Evolutionary conservation across 208 protist genomes (phyloP).

Genomic region (Crithidia brevicula): DNA sequence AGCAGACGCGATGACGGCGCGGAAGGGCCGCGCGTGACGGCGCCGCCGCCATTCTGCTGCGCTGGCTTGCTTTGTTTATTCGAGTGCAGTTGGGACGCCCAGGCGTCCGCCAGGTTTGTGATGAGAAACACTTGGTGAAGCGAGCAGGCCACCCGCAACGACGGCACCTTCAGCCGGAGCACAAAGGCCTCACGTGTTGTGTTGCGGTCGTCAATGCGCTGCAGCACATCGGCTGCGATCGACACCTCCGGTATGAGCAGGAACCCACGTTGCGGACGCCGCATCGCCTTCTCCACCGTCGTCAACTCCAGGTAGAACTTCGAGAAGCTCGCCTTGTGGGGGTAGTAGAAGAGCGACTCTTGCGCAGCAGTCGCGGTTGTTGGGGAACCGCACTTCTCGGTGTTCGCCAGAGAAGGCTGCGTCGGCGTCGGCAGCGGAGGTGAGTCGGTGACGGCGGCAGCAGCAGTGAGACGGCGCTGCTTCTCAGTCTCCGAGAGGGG

Average conservation of each 20-base stretch:
- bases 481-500: conserved; percentile 75
- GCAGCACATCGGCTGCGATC: conserved; percentile 70
- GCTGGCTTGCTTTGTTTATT: background rate
- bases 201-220: conserved; percentile 66
- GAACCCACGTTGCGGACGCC: conserved; percentile 60
- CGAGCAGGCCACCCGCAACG: conserved; percentile 62
- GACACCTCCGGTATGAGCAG: conserved; percentile 77
- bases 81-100: conserved; percentile 40
- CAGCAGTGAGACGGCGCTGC: conserved; percentile 30
- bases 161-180: conserved; percentile 75
- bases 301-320: conserved; percentile 84
- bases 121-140: conserved; percentile 80
- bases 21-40: background rate
- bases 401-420: conserved; percentile 3
- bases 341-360: conserved; percentile 78
- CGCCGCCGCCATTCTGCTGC: background rate
- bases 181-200: conserved; percentile 60
- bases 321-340: conserved; percentile 65
- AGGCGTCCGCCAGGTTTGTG: conserved; percentile 76
- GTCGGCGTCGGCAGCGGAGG: conserved; percentile 9
- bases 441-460: conserved; percentile 9
- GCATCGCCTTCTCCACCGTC: conserved; percentile 63
- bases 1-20: background rate
- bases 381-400: conserved; percentile 4
- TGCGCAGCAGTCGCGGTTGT: conserved; percentile 14